Conservation (phyloP, 495 filamentous ascomycete species). For the Aspergillus campestris region DNA sequence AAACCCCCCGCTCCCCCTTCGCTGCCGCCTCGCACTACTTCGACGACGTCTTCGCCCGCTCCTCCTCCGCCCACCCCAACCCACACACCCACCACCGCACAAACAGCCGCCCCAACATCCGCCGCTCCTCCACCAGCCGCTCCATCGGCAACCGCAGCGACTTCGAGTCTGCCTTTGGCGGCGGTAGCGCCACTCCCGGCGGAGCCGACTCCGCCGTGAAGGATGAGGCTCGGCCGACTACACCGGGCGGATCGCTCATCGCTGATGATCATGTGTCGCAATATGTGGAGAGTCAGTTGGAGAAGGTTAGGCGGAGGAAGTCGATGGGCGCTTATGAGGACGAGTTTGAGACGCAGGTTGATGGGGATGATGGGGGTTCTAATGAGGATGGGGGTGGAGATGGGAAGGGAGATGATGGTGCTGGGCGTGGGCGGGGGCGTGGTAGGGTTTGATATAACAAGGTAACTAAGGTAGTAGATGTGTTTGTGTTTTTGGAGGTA, state of each 20-base stretch:
- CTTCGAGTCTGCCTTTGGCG: constrained; percentile 46
- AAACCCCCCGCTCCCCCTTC: constrained; percentile 81
- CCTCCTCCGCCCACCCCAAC: constrained; percentile 26
- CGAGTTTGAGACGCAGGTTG: constrained; percentile 49
- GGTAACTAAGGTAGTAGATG: too few relatives aligned
- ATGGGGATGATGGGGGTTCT: constrained; percentile 20
- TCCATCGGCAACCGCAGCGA: constrained; percentile 86
- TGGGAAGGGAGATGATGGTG: too few relatives aligned
- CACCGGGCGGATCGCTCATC: constrained; percentile 31
- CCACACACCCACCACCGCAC: constrained; percentile 60
- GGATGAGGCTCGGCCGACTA: too few relatives aligned
- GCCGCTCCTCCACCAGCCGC: constrained; percentile 73
- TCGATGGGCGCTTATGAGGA: constrained; percentile 48
- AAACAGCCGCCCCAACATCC: constrained; percentile 44
- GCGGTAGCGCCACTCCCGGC: constrained; percentile 17
- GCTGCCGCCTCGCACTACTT: constrained; percentile 86
- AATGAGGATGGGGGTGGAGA: too few relatives aligned
- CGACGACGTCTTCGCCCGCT: constrained; percentile 71
- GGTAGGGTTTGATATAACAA: too few relatives aligned
- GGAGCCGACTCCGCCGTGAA: constrained; percentile 17
- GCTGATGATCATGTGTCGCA: constrained; percentile 58
- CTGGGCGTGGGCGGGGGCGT: too few relatives aligned
- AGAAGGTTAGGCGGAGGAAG: constrained; percentile 49
- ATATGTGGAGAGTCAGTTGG: constrained; percentile 64
- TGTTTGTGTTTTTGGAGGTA: too few relatives aligned